Evolutionary conservation across 352 stramenopile species (phyloP).

Genomic region (Globisporangium paddicum): DNA sequence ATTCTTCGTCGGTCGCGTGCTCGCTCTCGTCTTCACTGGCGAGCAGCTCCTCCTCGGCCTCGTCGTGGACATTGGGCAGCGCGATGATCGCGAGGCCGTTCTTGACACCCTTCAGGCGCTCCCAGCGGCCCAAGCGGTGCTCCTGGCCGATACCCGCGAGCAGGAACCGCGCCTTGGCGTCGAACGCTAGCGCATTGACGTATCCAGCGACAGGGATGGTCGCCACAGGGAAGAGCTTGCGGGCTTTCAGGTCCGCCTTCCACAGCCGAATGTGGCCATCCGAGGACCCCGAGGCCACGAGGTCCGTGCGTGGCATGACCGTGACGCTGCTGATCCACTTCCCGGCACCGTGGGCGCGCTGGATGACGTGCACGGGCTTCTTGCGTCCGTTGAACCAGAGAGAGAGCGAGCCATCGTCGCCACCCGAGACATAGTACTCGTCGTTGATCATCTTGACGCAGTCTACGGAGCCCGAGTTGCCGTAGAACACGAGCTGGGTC

Average conservation of each 20-base stretch:
- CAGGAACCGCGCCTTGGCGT: slow-evolving; percentile 82
- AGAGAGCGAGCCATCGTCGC: slow-evolving; percentile 85
- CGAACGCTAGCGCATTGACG: slow-evolving; percentile 73
- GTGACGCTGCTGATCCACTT: slow-evolving; percentile 90
- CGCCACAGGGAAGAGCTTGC: slow-evolving; percentile 58
- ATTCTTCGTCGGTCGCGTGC: slow-evolving; percentile 21
- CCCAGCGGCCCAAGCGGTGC: slow-evolving; percentile 91
- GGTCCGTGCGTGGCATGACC: slow-evolving; percentile 86
- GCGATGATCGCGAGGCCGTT: slow-evolving; percentile 90
- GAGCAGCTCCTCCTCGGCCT: slow-evolving; percentile 14
- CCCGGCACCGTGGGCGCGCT: slow-evolving; percentile 79
- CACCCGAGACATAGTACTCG: slow-evolving; percentile 91
- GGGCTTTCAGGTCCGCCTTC: slow-evolving; percentile 74
- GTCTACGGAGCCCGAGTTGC: slow-evolving; percentile 89
- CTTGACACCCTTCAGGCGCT: slow-evolving; percentile 79
- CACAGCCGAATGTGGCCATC: slow-evolving; percentile 92
- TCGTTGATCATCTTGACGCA: slow-evolving; percentile 90
- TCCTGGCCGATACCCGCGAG: slow-evolving; percentile 90
- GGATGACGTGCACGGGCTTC: slow-evolving; percentile 85
- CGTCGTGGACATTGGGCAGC: slow-evolving; percentile 57
- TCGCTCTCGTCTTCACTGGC: slow-evolving; percentile 24
- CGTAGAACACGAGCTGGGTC: slow-evolving; percentile 93
- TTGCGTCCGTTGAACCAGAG: slow-evolving; percentile 94
- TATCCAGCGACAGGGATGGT: slow-evolving; percentile 70
- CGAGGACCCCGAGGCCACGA: slow-evolving; percentile 88